phyloP scores from a whole-genome alignment of 1,284 basidiomycete species.

The Phellinidium pouzarii region DNA sequence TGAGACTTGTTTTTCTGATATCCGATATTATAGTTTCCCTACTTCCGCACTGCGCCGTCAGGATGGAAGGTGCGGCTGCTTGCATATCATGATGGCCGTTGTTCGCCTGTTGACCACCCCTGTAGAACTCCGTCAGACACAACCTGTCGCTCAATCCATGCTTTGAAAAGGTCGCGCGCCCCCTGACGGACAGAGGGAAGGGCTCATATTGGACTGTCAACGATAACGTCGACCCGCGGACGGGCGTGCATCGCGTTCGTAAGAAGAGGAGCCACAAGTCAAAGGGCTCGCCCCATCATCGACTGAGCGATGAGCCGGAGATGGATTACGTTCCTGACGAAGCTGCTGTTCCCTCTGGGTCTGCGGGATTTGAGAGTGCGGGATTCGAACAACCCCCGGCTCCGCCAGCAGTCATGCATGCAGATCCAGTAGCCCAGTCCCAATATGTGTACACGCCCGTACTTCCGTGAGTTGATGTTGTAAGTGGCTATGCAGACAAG shows the following conservation, averaged over 20 bases:
- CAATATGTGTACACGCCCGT: slow-evolving; percentile 3
- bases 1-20: slow-evolving; percentile 9
- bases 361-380: neutral
- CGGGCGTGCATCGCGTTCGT: slow-evolving; percentile 75
- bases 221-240: slow-evolving; percentile 78
- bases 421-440: slow-evolving; percentile 1
- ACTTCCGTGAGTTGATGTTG: neutral
- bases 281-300: slow-evolving; percentile 30
- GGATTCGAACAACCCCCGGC: slow-evolving; percentile 13
- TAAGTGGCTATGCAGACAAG: neutral
- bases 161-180: slow-evolving; percentile 86
- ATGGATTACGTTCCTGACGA: slow-evolving; percentile 48
- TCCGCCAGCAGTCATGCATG: neutral
- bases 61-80: slow-evolving; percentile 65
- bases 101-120: neutral
- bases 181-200: slow-evolving; percentile 81
- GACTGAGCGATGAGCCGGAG: slow-evolving; percentile 26
- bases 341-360: neutral
- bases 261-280: slow-evolving; percentile 56
- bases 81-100: neutral
- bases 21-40: slow-evolving; percentile 62
- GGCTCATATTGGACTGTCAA: slow-evolving; percentile 86
- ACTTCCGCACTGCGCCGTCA: slow-evolving; percentile 72
- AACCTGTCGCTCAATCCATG: slow-evolving; percentile 91
- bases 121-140: slow-evolving; percentile 90